Percentiles rank a stretch among this genome's conserved stretches.
phyloP scores from a whole-genome alignment of 345 rosid genomes.

The Pelargonium nanum region DNA sequence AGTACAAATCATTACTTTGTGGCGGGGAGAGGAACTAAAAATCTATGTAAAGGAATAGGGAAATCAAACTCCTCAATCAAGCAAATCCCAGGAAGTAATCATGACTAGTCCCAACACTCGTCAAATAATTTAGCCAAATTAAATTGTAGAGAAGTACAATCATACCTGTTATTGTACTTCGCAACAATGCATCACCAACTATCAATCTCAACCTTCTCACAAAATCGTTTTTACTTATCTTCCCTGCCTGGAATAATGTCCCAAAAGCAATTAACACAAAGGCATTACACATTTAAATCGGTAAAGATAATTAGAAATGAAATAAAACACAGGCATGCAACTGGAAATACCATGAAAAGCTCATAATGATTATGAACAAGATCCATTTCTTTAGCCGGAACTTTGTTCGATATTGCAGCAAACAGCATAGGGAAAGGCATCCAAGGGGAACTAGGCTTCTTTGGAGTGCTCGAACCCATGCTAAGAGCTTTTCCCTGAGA shows the following conservation, averaged over 20 bases:
- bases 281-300: no score
- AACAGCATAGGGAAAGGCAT: conserved; percentile 84
- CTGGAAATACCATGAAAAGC: conserved; percentile 50
- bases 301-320: no score
- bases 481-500: conserved; percentile 48
- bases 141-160: no score
- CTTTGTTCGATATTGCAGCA: conserved; percentile 66
- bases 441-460: conserved; percentile 79
- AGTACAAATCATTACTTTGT: no score
- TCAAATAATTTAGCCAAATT: no score
- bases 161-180: conserved; percentile 54
- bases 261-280: no score
- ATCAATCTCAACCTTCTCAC: conserved; percentile 53
- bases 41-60: no score
- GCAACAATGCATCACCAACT: conserved; percentile 70
- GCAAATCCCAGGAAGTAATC: no score
- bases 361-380: conserved; percentile 36
- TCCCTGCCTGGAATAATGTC: conserved; percentile 68
- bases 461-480: conserved; percentile 44
- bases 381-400: conserved; percentile 53
- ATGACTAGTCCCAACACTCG: no score
- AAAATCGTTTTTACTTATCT: conserved; percentile 53
- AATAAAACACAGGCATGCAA: background rate
- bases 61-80: no score
- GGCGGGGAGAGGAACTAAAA: no score